phyloP scores from a whole-genome alignment of 2,329 filamentous ascomycete genomes.

The Juglanconis oblonga region DNA sequence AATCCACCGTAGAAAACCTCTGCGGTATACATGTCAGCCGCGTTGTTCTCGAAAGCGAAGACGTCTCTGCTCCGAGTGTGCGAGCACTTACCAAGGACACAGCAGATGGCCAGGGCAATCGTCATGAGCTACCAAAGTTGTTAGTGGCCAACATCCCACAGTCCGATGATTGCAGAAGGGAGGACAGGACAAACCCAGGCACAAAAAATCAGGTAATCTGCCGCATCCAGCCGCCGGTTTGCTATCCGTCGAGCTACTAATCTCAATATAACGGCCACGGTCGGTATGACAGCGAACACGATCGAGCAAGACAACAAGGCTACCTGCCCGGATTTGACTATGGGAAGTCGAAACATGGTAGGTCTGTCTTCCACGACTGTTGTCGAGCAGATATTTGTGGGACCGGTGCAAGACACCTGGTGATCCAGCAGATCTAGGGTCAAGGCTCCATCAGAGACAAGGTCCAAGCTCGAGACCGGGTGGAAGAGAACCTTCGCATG shows the following conservation, averaged over 20 bases:
- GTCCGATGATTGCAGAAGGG: too few relatives aligned
- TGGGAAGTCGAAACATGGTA: neutral
- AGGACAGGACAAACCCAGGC: neutral
- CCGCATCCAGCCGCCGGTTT: conserved; percentile 8
- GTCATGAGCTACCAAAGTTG: neutral
- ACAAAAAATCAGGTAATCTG: conserved; percentile 2
- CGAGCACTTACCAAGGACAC: neutral
- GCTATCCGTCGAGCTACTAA: conserved; percentile 7
- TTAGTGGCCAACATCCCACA: neutral
- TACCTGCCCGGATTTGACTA: conserved; percentile 2
- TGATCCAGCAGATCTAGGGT: neutral
- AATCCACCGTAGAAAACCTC: conserved; percentile 9
- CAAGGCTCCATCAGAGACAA: neutral
- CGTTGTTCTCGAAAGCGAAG: neutral
- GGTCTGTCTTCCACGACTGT: neutral
- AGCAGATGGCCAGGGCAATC: neutral
- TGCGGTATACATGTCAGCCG: neutral
- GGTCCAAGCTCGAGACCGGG: neutral
- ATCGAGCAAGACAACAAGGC: conserved; percentile 1
- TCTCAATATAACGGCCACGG: conserved; percentile 1
- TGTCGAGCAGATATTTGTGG: neutral
- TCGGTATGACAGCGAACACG: conserved; percentile 8
- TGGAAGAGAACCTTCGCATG: neutral
- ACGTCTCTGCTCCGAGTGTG: neutral
- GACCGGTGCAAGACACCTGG: neutral